A percentile compares a stretch with the other conserved stretches of the same genome.
These are phyloP conservation scores for Fusarium coffeatum DNA, from an alignment of 2,329 filamentous ascomycete species.

Conservation along the genomic window DNA sequence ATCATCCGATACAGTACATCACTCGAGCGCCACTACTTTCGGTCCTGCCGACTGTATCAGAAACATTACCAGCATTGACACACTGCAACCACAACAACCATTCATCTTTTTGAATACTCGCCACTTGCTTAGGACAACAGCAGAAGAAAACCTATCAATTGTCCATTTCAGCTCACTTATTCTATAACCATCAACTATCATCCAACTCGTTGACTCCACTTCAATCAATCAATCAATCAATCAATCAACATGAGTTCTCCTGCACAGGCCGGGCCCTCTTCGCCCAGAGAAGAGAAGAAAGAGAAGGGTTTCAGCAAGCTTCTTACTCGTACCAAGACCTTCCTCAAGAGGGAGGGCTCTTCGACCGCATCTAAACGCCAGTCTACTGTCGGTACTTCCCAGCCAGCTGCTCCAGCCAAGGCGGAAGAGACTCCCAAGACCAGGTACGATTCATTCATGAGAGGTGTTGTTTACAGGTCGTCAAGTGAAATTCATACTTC, in stretches of 20 bases:
- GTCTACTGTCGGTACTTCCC: slow-evolving; percentile 41
- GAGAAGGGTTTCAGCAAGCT: slow-evolving; percentile 63
- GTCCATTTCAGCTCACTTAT: neutral
- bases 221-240: slow-evolving; percentile 2
- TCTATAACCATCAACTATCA: neutral
- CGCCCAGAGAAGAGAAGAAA: slow-evolving; percentile 52
- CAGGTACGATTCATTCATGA: slow-evolving; percentile 40
- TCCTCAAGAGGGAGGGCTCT: slow-evolving; percentile 56
- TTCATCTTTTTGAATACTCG: slow-evolving; percentile 2
- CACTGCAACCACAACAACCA: slow-evolving; percentile 3
- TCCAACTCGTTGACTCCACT: neutral
- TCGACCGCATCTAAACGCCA: slow-evolving; percentile 46
- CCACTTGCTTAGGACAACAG: slow-evolving; percentile 11
- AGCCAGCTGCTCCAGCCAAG: slow-evolving; percentile 35
- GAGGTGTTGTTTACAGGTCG: neutral
- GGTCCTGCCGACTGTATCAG: slow-evolving; percentile 15
- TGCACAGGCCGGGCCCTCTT: slow-evolving; percentile 53
- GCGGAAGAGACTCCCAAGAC: slow-evolving; percentile 41
- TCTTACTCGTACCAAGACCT: slow-evolving; percentile 62
- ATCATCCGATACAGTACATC: slow-evolving; percentile 14
- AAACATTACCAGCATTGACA: slow-evolving; percentile 7
- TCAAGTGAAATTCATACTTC: neutral
- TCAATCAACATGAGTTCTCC: slow-evolving; percentile 56
- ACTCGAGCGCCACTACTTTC: slow-evolving; percentile 27
- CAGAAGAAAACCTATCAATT: neutral